A percentile compares a stretch with the other conserved stretches of the same genome.
phyloP scores from a whole-genome alignment of 2,329 filamentous ascomycete genomes.

The Venturia asperata region DNA sequence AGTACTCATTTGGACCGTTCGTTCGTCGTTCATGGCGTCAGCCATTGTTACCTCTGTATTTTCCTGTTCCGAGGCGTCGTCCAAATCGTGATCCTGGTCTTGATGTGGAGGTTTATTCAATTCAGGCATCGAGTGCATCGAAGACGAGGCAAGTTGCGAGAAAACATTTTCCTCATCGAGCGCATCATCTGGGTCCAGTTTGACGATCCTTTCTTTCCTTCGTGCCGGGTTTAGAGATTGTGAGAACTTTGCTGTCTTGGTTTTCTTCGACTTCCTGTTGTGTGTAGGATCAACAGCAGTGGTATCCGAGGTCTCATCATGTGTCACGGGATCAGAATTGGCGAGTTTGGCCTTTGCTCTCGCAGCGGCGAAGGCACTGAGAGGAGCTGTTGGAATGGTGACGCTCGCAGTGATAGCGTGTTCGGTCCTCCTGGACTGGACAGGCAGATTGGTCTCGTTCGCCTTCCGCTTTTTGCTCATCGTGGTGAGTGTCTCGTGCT shows the following conservation, averaged over 20 bases:
- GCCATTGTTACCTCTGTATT: neutral
- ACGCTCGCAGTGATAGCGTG: constrained; percentile 6
- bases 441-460: neutral
- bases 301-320: neutral
- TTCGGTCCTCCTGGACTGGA: neutral
- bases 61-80: neutral
- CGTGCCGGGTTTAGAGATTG: neutral
- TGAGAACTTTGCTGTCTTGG: neutral
- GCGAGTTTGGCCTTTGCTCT: constrained; percentile 13
- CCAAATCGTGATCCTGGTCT: constrained; percentile 2
- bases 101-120: neutral
- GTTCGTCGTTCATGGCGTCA: neutral
- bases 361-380: constrained; percentile 16
- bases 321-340: neutral
- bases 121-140: constrained; percentile 1
- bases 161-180: neutral
- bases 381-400: constrained; percentile 3
- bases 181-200: neutral
- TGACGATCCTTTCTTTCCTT: neutral
- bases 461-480: constrained; percentile 16
- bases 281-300: neutral
- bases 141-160: neutral
- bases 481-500: neutral
- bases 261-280: neutral
- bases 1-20: constrained; percentile 5